Evolutionary conservation across 2,329 filamentous ascomycete species (phyloP), one percentile per base, ranked within the genome.

Genomic region (Cercospora beticola): DNA sequence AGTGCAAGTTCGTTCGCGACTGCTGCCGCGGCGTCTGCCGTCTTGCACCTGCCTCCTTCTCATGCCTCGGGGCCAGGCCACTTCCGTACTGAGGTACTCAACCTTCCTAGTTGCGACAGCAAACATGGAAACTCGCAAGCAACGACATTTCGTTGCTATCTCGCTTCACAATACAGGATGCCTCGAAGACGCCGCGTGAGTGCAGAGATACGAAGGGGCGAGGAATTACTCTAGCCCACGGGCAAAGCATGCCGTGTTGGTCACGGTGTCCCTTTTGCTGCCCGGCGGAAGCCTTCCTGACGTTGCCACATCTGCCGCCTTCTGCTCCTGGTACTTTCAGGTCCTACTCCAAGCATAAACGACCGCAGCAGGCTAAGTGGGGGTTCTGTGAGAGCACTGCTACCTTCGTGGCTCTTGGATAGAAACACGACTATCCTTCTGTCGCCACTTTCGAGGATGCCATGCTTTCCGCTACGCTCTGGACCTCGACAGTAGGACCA

Each of bases 291-390:
- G n/a, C n/a, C n/a, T n/a, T n/a, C n/a, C n/a, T n/a, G n/a, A n/a
- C n/a, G n/a, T n/a, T n/a, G n/a, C n/a, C n/a, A n/a, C n/a, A n/a
- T n/a, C n/a, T n/a, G n/a, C n/a, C n/a, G n/a, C n/a, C n/a, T n/a
- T n/a, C n/a, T n/a, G n/a, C n/a, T n/a, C n/a, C n/a, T n/a, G n/a
- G n/a, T n/a, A n/a, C n/a, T n/a, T n/a, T n/a, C n/a, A n/a, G n/a
- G n/a, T n/a, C n/a, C n/a, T n/a, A n/a, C n/a, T n/a, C n/a, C n/a
- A n/a, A n/a, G n/a, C n/a, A n/a, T n/a, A n/a, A n/a, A n/a, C n/a
- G n/a, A n/a, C n/a, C n/a, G n/a, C n/a, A n/a, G 46, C 62, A 75
- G 73, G 21, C 64, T 76, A 46, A 76, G 75, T 66, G 76, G 76
- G 66, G 76, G 74, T 69, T 77, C 75, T 9, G 69, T 6, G n/a